phyloP scores from a whole-genome alignment of 1,139 yeast genomes.

The Debaryomyces fabryi region DNA sequence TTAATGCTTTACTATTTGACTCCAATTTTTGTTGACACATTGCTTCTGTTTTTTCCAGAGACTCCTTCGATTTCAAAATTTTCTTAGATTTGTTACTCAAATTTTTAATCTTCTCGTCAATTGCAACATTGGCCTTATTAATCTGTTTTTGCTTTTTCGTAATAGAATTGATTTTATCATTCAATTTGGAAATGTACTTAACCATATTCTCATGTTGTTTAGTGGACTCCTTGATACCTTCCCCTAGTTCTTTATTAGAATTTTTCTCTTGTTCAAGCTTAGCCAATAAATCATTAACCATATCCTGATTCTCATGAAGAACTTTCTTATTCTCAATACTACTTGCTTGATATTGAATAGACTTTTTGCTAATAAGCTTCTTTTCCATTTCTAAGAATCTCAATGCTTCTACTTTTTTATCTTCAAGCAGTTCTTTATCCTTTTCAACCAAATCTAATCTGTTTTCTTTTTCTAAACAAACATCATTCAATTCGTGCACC shows the following conservation, averaged over 20 bases:
- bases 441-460: constrained; percentile 79
- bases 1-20: constrained; percentile 46
- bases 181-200: constrained; percentile 30
- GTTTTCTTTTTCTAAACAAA: constrained; percentile 78
- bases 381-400: constrained; percentile 69
- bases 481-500: constrained; percentile 73
- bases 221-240: constrained; percentile 43
- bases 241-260: constrained; percentile 46
- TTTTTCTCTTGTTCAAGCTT: constrained; percentile 51
- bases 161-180: constrained; percentile 34
- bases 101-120: constrained; percentile 76
- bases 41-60: constrained; percentile 36
- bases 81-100: constrained; percentile 62
- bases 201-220: constrained; percentile 37
- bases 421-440: constrained; percentile 72
- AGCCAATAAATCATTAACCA: constrained; percentile 40
- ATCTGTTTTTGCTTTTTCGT: constrained; percentile 46
- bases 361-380: constrained; percentile 52
- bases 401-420: constrained; percentile 70
- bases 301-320: constrained; percentile 39
- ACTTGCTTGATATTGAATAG: constrained; percentile 60
- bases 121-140: constrained; percentile 57
- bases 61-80: constrained; percentile 51
- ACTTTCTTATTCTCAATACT: constrained; percentile 43
- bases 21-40: constrained; percentile 52